Base-by-base conservation (phyloP, 2,329 filamentous ascomycete species). In the Trichoderma simmonsii region DNA sequence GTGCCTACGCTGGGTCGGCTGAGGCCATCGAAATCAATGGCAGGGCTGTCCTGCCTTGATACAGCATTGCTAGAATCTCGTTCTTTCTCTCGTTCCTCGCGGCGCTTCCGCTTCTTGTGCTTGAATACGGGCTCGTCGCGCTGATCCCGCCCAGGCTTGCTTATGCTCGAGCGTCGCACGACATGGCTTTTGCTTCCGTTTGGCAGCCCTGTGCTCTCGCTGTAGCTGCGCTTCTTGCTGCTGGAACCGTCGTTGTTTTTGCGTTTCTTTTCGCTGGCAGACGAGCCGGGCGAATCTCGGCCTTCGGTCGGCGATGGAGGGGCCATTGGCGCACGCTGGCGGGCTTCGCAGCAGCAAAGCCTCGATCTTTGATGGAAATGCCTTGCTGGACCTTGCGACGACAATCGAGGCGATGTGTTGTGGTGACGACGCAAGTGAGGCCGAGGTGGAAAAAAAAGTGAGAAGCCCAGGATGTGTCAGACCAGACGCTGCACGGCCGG, bases 1-100 rank as follows among this genome's bases (percentile, higher is more conserved):
- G 92, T 93, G 71, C 92, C 92, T 39, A 82, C 82, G 76, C 88
- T 88, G 6, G 88, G 88, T 69, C 88, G 83, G 77, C 87, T 89
- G 66, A 91, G 83, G 3, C 89, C 89, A 77, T 90, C 88, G 75
- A 87, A 88, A 78, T 90, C 88, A 74, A 90, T 89, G 51, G 90
- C 82, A 15, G 88, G 88, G 72, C 84, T 88, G 6, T 86, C 63
- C 30, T 66, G 63, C n/a, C 63, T 21, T 15, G 65, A 68, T 24
- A 60, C 34, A 3, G 56, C 66, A 18, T 60, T 48, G 34, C 21
- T 14, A 24, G 59, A 24, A n/a, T 59, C 54, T 21, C 30, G 39
- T 9, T 43, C 39, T n/a, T 43, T 67, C 6, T 51, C 26, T 61
- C 66, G 26, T 2, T 56, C 18, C 6, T 36, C 56, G 3, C 62